phyloP scores from a whole-genome alignment of 306 rosid species.

The Neltuma alba region DNA sequence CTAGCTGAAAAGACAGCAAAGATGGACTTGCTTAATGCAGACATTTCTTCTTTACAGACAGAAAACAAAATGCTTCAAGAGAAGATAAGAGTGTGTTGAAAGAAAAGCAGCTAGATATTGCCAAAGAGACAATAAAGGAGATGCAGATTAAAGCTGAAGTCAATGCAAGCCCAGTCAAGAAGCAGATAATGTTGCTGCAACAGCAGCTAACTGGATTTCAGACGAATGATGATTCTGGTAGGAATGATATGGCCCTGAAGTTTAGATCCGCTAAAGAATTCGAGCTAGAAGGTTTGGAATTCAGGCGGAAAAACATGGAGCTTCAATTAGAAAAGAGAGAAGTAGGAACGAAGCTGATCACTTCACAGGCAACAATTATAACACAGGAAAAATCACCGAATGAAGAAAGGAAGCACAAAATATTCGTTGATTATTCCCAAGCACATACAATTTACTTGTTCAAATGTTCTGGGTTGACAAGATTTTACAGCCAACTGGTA shows the following conservation, averaged over 20 bases:
- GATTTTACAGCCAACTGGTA: no score
- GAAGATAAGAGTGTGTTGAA: slow-evolving; percentile 34
- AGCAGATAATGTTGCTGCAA: slow-evolving; percentile 37
- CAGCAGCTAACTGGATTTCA: slow-evolving; percentile 35
- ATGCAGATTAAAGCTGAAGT: slow-evolving; percentile 37
- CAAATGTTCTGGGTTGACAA: no score
- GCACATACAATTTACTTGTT: no score
- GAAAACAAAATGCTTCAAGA: slow-evolving; percentile 42
- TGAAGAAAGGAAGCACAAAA: slow-evolving; percentile 30
- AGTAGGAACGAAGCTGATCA: slow-evolving; percentile 31
- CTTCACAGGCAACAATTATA: slow-evolving; percentile 32
- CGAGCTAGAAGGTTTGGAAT: slow-evolving; percentile 37
- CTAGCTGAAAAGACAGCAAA: slow-evolving; percentile 33
- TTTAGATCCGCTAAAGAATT: slow-evolving; percentile 30
- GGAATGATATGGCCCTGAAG: slow-evolving; percentile 29
- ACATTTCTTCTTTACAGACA: slow-evolving; percentile 37
- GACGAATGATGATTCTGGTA: slow-evolving; percentile 7
- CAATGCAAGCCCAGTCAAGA: slow-evolving; percentile 20
- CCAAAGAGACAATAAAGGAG: slow-evolving; percentile 31
- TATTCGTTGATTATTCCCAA: background rate
- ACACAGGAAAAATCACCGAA: slow-evolving; percentile 33
- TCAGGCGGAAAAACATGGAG: slow-evolving; percentile 57
- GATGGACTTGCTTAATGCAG: slow-evolving; percentile 38
- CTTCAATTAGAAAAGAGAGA: slow-evolving; percentile 58
- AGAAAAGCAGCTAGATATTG: slow-evolving; percentile 43